Conservation (phyloP, 2,329 filamentous ascomycete genomes). For the Colletotrichum lindemuthianum region DNA sequence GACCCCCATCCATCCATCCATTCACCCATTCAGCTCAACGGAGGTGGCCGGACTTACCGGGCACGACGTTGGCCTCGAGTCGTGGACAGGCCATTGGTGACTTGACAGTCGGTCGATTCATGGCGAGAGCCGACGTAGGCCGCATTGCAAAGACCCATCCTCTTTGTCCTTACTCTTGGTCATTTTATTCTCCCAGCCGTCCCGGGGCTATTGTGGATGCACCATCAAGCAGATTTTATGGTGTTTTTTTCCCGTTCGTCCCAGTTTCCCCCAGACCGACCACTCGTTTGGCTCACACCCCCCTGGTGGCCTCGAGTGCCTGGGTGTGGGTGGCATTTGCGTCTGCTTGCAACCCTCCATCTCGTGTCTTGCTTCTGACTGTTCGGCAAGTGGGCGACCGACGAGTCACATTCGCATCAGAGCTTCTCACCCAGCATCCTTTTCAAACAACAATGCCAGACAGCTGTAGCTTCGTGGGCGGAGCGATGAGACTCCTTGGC, state of each 20-base stretch:
- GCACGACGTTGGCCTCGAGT: slow-evolving; percentile 13
- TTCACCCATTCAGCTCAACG: background rate
- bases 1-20: background rate
- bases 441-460: background rate
- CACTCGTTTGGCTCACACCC: background rate
- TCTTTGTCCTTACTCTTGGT: slow-evolving; percentile 16
- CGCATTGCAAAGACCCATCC: slow-evolving; percentile 22
- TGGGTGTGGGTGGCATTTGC: background rate
- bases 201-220: background rate
- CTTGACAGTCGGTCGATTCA: background rate
- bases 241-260: background rate
- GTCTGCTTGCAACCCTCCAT: slow-evolving; percentile 10
- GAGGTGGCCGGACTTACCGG: slow-evolving; percentile 21
- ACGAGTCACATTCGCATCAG: slow-evolving; percentile 8
- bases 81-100: slow-evolving; percentile 1
- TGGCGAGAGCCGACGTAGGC: slow-evolving; percentile 20
- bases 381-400: slow-evolving; percentile 5
- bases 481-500: slow-evolving; percentile 24
- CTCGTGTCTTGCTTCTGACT: too few relatives aligned
- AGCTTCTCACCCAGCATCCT: slow-evolving; percentile 2
- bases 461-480: slow-evolving; percentile 19
- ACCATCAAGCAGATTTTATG: background rate
- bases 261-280: background rate
- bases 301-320: background rate
- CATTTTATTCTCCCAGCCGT: background rate